Base-by-base conservation (phyloP, 495 filamentous ascomycete species). In the Trichoderma erinaceum region DNA sequence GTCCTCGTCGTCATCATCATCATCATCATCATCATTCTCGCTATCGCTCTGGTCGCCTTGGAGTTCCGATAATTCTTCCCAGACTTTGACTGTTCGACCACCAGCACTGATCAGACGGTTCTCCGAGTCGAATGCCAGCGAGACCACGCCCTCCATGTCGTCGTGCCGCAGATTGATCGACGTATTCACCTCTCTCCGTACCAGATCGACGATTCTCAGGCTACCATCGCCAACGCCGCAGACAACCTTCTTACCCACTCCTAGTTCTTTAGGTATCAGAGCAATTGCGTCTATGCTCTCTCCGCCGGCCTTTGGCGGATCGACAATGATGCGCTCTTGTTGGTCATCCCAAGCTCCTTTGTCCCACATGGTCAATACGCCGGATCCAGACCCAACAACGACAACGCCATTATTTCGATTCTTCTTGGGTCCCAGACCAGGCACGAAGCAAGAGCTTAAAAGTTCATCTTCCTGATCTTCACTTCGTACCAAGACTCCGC, bases 381-480 rank as follows among this genome's bases (percentile, higher is more conserved):
- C 95, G 11, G 83, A 86, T 13, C 87, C 86, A 16, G 88, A 90
- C 41, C 95, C 95, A 2, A 96, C 88, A 1, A 93, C 76, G 1
- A 96, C 80, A 72, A 96, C 92, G 3, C 90, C 90, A 29, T 87
- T 87, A 66, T 89, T 87, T 23, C 85, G 81, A 46, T 86, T 84
- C 3, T 86, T 79, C 73, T 80, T 84, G 15, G 82, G 77, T 1
- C 83, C 81, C 70, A 87, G 77, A 41, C 93, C 82, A 8, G 83
- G 82, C 27, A 97, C 88, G 75, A 90, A 90, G 8, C 85, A 80
- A 1, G 90, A 90, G 75, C 89, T 90, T 16, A 97, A 84, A 67
- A 97, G 76, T 76, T 98, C 95, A 68, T 97, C 95, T 70, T 93
- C 95, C 73, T 97, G 93, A 73, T 97, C 91, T 74, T 97, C 95